A percentile compares a stretch with the other conserved stretches of the same genome.
Evolutionary conservation across 176 grass and related monocot genomes (phyloP).

Genomic region (Alloteropsis semialata): DNA sequence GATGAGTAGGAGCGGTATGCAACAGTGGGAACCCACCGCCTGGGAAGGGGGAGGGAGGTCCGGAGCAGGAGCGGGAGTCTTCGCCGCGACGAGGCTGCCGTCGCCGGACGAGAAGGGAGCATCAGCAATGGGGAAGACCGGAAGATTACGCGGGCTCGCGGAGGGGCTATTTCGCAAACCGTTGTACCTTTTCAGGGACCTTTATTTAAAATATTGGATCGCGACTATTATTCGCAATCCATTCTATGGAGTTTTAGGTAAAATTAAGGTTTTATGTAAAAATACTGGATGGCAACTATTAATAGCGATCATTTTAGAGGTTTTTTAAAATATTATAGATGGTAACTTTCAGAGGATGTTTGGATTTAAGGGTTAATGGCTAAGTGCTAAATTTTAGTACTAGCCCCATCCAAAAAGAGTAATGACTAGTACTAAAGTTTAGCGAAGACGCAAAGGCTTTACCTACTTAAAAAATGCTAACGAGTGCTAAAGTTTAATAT

Average conservation of each 20-base stretch:
- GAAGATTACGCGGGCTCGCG: not conserved
- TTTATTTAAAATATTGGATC: not conserved
- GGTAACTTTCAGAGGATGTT: no score
- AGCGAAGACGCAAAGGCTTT: no score
- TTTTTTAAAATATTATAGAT: not conserved
- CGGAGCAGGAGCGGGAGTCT: not conserved
- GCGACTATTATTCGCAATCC: not conserved
- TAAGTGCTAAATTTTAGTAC: no score
- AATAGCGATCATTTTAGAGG: no score
- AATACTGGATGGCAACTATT: not conserved
- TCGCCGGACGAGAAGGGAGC: not conserved
- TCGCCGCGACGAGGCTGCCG: not conserved
- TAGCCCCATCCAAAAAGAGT: no score
- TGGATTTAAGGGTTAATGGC: no score
- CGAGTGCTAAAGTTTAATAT: no score
- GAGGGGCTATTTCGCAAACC: not conserved
- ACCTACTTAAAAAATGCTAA: no score
- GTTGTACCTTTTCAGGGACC: not conserved
- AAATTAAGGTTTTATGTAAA: not conserved
- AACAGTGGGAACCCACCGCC: not conserved
- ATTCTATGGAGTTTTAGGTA: not conserved
- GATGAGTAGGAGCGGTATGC: not conserved
- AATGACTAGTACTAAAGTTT: no score
- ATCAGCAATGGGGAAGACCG: not conserved
- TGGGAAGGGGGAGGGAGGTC: no score